These are phyloP conservation scores for Trichosporon sp. DNA, from an alignment of 1,284 basidiomycete species.

Conservation along the genomic window DNA sequence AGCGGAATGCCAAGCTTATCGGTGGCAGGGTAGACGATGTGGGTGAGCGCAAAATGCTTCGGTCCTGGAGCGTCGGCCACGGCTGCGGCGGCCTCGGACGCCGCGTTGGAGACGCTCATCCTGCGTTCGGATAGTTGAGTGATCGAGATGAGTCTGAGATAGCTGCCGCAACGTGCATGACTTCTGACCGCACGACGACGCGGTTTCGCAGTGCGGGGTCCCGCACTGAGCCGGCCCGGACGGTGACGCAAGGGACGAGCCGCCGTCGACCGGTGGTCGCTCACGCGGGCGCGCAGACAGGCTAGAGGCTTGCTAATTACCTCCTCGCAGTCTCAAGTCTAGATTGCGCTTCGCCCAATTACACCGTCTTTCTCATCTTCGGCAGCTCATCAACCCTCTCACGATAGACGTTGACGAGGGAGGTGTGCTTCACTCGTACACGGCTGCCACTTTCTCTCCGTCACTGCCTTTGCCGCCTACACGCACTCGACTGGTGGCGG, in stretches of 20 bases:
- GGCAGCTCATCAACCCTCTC: neutral
- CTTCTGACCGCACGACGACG: too few relatives aligned
- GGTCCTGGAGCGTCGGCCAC: constrained; percentile 11
- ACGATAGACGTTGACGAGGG: neutral
- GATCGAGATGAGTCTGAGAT: too few relatives aligned
- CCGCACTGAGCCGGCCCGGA: neutral
- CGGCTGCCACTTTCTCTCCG: neutral
- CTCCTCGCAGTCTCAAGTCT: neutral
- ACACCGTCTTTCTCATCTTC: neutral
- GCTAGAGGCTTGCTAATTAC: neutral
- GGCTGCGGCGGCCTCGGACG: constrained; percentile 36
- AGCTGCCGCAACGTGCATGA: too few relatives aligned
- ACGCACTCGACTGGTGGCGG: neutral
- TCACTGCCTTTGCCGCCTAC: neutral
- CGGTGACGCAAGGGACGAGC: neutral
- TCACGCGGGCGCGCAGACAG: neutral
- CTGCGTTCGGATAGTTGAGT: constrained; percentile 32
- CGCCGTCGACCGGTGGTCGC: neutral
- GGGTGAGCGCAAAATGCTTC: constrained; percentile 43
- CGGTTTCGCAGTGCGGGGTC: neutral
- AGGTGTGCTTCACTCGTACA: neutral
- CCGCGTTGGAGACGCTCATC: constrained; percentile 40
- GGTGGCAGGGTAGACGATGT: constrained; percentile 40
- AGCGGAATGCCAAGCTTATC: constrained; percentile 41
- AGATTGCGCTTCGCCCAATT: neutral